phyloP scores from a whole-genome alignment of 306 rosid species.

The Betula pendula region DNA sequence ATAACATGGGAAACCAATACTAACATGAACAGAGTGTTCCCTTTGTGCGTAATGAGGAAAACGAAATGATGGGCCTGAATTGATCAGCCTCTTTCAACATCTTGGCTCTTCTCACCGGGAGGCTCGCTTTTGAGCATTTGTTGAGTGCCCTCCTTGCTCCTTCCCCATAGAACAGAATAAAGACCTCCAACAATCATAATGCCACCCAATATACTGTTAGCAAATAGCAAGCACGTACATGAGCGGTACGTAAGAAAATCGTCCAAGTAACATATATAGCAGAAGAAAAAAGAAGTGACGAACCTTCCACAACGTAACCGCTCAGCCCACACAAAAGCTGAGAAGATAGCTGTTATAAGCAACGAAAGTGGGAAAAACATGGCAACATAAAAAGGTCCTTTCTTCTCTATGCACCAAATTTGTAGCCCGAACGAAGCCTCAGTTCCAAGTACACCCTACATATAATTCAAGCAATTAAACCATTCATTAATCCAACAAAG shows the following conservation, averaged over 20 bases:
- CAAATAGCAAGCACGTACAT: not conserved
- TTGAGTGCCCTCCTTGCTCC: constrained; percentile 1
- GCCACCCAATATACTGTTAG: not conserved
- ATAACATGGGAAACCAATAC: no score
- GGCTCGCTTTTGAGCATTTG: not conserved
- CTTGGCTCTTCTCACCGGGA: not conserved
- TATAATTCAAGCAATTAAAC: not conserved
- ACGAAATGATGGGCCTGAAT: no score
- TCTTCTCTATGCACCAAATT: not conserved
- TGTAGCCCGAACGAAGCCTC: not conserved
- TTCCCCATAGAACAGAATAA: not conserved
- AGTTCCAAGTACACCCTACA: not conserved
- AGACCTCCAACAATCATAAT: constrained; percentile 1
- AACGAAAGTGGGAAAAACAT: not conserved
- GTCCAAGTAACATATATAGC: not conserved
- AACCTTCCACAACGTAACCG: not conserved
- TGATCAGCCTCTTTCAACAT: not conserved
- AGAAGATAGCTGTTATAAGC: not conserved
- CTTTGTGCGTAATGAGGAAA: no score
- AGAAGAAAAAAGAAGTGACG: not conserved
- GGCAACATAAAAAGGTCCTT: not conserved
- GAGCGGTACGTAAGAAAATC: not conserved
- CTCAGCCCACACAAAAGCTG: not conserved
- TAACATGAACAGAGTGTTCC: no score
- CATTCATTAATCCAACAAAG: not conserved